Evolutionary conservation across 2,329 filamentous ascomycete genomes (phyloP).

Genomic region (Aquanectria penicillioides): DNA sequence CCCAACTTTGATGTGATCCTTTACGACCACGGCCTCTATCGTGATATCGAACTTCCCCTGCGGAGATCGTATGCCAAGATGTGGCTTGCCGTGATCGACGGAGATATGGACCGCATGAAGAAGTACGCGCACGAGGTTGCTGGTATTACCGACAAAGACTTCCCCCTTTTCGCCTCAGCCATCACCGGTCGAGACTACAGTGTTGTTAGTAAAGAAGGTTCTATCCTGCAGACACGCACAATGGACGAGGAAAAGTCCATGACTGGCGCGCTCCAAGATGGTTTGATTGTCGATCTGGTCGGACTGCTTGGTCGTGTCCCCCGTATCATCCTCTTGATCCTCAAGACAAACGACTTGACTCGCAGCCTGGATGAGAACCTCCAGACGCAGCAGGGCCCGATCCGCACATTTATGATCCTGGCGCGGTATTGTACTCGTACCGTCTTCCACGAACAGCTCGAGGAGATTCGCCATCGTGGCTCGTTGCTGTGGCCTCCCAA

Average conservation of each 20-base stretch:
- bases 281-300: conserved; percentile 87
- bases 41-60: conserved; percentile 83
- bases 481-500: conserved; percentile 70
- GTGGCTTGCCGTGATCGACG: conserved; percentile 95
- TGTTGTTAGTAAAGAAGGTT: conserved; percentile 72
- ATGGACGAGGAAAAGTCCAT: conserved; percentile 87
- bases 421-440: conserved; percentile 74
- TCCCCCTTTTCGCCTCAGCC: conserved; percentile 93
- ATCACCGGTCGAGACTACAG: conserved; percentile 94
- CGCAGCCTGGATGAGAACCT: conserved; percentile 92
- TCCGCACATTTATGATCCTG: conserved; percentile 74
- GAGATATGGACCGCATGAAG: conserved; percentile 86
- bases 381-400: conserved; percentile 75
- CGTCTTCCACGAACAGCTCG: conserved; percentile 72
- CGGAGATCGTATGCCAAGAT: conserved; percentile 93
- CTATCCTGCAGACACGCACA: conserved; percentile 69
- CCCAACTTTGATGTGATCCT: conserved; percentile 94
- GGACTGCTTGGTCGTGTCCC: conserved; percentile 89
- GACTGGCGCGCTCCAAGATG: conserved; percentile 83
- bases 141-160: conserved; percentile 87
- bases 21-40: conserved; percentile 97
- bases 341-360: conserved; percentile 98
- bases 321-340: conserved; percentile 89
- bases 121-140: conserved; percentile 90
- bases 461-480: conserved; percentile 62